Evolutionary conservation across 2,329 filamentous ascomycete species (phyloP).

Genomic region (Xylaria hypoxylon): DNA sequence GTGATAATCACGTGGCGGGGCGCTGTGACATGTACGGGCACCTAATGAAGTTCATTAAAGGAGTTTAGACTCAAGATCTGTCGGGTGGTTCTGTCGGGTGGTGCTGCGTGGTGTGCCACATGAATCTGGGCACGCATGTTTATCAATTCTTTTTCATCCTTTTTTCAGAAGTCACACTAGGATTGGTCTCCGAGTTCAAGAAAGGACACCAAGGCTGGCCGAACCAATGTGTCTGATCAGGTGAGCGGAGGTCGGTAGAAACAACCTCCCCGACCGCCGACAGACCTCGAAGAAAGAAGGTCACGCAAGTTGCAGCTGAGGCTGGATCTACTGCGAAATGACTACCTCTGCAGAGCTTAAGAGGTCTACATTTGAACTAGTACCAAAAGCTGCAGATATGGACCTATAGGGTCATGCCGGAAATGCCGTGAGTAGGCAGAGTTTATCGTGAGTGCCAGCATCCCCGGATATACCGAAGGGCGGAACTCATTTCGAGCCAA

Average conservation of each 20-base stretch:
- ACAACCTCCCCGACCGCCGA: slow-evolving; percentile 27
- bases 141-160: not conserved
- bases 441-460: not conserved
- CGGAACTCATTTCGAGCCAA: not conserved
- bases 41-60: not conserved
- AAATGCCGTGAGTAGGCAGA: not conserved
- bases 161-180: slow-evolving; percentile 1
- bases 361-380: not conserved
- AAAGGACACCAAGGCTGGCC: slow-evolving; percentile 12
- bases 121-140: not conserved
- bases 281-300: slow-evolving; percentile 25
- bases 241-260: slow-evolving; percentile 21
- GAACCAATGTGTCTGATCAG: slow-evolving; percentile 10
- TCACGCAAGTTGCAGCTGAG: slow-evolving; percentile 28
- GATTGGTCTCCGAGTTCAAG: not conserved
- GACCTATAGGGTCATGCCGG: not conserved
- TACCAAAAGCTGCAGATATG: not conserved
- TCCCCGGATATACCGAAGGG: not conserved
- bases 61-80: not conserved
- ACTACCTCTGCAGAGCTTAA: not conserved
- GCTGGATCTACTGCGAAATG: slow-evolving; percentile 7
- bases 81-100: not conserved
- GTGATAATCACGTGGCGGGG: not conserved
- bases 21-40: not conserved
- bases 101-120: slow-evolving; percentile 3